Conservation (phyloP, 2,329 filamentous ascomycete genomes). For the Fusarium staphyleae region DNA sequence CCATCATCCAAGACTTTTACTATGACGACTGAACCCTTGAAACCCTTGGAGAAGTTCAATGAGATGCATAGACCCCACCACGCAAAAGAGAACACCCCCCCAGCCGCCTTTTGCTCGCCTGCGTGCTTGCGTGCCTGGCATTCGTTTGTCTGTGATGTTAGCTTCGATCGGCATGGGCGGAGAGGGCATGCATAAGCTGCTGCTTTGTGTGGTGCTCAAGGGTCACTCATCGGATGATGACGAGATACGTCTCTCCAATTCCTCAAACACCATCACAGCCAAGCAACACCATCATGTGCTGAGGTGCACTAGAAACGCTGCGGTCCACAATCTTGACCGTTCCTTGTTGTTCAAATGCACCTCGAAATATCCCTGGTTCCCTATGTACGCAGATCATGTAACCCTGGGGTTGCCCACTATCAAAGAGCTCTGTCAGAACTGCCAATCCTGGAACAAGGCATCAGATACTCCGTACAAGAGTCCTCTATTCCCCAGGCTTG, state of each 20-base stretch:
- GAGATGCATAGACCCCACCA: conserved; percentile 15
- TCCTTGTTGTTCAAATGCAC: conserved; percentile 25
- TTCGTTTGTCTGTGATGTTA: conserved; percentile 35
- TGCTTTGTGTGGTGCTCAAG: background rate
- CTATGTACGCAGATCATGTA: conserved; percentile 31
- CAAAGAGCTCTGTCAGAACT: conserved; percentile 11
- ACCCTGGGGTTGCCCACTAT: conserved; percentile 31
- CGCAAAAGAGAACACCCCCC: conserved; percentile 8
- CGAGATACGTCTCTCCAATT: conserved; percentile 24
- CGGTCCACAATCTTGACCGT: conserved; percentile 15
- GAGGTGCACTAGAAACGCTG: conserved; percentile 24
- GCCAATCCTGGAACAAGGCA: conserved; percentile 11
- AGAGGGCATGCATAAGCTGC: conserved; percentile 25
- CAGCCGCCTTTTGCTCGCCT: conserved; percentile 8
- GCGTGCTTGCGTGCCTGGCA: conserved; percentile 38
- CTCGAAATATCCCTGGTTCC: conserved; percentile 30
- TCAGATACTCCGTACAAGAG: conserved; percentile 34
- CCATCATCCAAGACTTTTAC: conserved; percentile 6
- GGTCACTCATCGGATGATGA: conserved; percentile 16
- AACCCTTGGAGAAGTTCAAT: background rate
- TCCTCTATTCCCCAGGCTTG: conserved; percentile 23
- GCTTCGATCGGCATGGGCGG: conserved; percentile 36
- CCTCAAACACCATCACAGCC: conserved; percentile 5
- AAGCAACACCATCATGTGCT: conserved; percentile 21
- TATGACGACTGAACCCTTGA: conserved; percentile 7